Evolutionary conservation across 108 stramenopile species (phyloP), one percentile per base, ranked within the genome.

Genomic region (Nitzschia sp.): DNA sequence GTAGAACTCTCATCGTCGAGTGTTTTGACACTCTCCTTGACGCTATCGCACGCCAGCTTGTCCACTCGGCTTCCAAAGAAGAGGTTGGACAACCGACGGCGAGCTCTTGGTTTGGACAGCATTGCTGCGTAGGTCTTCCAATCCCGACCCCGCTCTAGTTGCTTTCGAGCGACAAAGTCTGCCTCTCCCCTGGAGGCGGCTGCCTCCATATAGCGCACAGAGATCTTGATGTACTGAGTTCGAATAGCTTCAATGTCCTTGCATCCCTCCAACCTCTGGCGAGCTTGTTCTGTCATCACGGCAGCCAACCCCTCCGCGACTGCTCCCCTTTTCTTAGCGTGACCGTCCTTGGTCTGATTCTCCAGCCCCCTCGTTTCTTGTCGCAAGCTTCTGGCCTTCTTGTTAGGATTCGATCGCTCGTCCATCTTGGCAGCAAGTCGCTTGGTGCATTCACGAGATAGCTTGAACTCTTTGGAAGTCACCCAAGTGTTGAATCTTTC

Each of bases 221-320:
- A 40, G 15, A 43, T 20, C 43, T 62, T 42, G 10, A 44, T 62
- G 24, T 43, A 62, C 10, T 39, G 15, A 9, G 22, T 46, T 62
- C 61, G 61, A 44, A 62, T 46, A 24, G 43, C 43, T 43, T 62
- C 43, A 8, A 10, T 22, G 17, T 38, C 40, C 25, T 43, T 1
- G 11, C 14, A 20, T 0, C 43, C 43, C 3, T 14, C 19, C 11
- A 39, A 62, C 10, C 43, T 6, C 24, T 62, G 61, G 21, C 40
- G 43, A 14, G 15, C 61, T 44, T 62, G 61, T 62, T 62, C 61
- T 21, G 43, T 43, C 7, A 62, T 21, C n/a, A 62, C 61, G 0
- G 43, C 61, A 46, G 19, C 17, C 17, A 62, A 14, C 22, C 61
- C 21, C 10, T 46, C 61, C 14, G 40, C n/a, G 21, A n/a, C n/a